phyloP scores from a whole-genome alignment of 352 stramenopile species.

The Pythium rhizo-oryzae region DNA sequence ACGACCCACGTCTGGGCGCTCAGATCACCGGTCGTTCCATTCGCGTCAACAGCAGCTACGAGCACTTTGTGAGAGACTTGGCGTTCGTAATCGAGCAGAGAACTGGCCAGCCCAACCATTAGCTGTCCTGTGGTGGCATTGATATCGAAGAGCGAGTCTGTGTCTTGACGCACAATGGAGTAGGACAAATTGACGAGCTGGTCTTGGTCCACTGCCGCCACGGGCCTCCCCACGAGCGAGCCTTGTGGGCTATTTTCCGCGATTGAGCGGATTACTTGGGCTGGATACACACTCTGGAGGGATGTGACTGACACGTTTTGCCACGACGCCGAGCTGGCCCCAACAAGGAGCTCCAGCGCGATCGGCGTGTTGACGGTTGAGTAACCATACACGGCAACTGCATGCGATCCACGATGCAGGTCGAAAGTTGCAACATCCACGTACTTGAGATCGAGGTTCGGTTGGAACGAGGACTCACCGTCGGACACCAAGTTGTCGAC shows the following conservation, averaged over 20 bases:
- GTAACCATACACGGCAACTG: slow-evolving; percentile 21
- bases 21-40: neutral
- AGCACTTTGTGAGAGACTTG: slow-evolving; percentile 18
- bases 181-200: slow-evolving; percentile 6
- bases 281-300: slow-evolving; percentile 8
- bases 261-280: slow-evolving; percentile 10
- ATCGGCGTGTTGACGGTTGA: neutral
- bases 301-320: slow-evolving; percentile 3
- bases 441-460: slow-evolving; percentile 18
- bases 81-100: slow-evolving; percentile 31
- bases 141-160: slow-evolving; percentile 25
- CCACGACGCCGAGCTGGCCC: slow-evolving; percentile 12
- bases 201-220: slow-evolving; percentile 23
- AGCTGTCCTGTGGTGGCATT: slow-evolving; percentile 28
- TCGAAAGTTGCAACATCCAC: slow-evolving; percentile 4
- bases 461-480: slow-evolving; percentile 6
- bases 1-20: slow-evolving; percentile 14
- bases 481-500: slow-evolving; percentile 22
- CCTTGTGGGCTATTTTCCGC: slow-evolving; percentile 19
- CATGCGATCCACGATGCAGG: slow-evolving; percentile 21
- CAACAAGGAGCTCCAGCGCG: slow-evolving; percentile 14
- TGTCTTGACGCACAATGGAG: slow-evolving; percentile 19
- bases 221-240: slow-evolving; percentile 6
- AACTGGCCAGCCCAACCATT: slow-evolving; percentile 1
- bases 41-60: slow-evolving; percentile 19